These are phyloP conservation scores for Lablab purpureus DNA, from an alignment of 306 rosid species.

Conservation along the genomic window DNA sequence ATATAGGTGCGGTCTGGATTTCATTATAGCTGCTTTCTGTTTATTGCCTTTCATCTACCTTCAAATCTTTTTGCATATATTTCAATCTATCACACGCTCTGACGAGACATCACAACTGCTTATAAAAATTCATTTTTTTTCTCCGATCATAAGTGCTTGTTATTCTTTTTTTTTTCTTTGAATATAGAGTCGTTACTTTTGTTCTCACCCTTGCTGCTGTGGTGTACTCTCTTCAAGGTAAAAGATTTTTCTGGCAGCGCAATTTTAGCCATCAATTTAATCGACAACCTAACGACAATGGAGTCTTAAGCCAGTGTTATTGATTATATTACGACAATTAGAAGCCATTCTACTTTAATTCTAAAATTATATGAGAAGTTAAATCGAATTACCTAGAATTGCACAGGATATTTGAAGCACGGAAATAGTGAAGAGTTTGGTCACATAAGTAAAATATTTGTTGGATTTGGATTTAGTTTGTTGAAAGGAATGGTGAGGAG, in stretches of 20 bases:
- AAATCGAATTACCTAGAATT: slow-evolving; percentile 19
- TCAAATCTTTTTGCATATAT: slow-evolving; percentile 9
- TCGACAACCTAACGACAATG: not conserved
- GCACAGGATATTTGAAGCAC: not conserved
- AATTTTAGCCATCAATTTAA: not conserved
- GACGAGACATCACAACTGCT: not conserved
- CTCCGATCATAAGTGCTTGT: not conserved
- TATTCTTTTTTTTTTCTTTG: not conserved
- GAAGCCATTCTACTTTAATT: slow-evolving; percentile 24
- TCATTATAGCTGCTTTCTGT: slow-evolving; percentile 22
- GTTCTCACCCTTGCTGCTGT: not conserved
- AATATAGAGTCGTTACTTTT: not conserved
- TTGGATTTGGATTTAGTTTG: not conserved
- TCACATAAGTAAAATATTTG: not conserved
- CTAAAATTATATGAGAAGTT: slow-evolving; percentile 21
- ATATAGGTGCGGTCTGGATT: slow-evolving; percentile 12
- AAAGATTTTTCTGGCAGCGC: not conserved
- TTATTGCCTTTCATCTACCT: slow-evolving; percentile 18
- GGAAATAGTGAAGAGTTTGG: slow-evolving; percentile 1
- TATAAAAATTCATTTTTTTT: not conserved
- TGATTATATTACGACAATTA: not conserved
- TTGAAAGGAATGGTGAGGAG: not conserved
- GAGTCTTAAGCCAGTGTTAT: not conserved
- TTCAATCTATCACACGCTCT: slow-evolving; percentile 2
- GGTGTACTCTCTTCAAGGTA: not conserved